Conservation (phyloP, 306 rosid species). For the Hippophae gyantsensis region DNA sequence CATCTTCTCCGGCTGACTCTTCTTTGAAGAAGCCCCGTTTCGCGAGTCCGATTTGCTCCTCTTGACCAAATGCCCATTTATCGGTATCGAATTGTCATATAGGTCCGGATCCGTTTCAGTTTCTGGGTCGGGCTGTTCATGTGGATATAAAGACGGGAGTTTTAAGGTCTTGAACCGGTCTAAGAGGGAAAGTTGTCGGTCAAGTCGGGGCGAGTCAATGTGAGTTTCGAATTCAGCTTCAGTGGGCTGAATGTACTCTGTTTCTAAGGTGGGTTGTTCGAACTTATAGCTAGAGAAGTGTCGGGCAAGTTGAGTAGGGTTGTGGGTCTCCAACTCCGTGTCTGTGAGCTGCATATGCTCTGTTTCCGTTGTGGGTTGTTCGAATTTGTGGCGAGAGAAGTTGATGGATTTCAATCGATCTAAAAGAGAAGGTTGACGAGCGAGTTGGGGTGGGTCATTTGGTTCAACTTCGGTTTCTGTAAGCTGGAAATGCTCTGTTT, state of each 20-base stretch:
- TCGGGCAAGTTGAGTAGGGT: slow-evolving; percentile 13
- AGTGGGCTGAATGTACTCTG: neutral
- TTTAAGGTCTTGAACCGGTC: slow-evolving; percentile 41
- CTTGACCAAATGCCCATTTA: slow-evolving; percentile 12
- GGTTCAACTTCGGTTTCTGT: too few relatives aligned
- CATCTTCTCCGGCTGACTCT: slow-evolving; percentile 28
- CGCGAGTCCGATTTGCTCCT: slow-evolving; percentile 30
- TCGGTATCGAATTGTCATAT: neutral
- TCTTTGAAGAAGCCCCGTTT: neutral
- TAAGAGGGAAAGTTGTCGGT: slow-evolving; percentile 36
- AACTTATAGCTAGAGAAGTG: too few relatives aligned
- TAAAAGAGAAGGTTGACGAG: too few relatives aligned
- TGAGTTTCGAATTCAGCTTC: neutral
- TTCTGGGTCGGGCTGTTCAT: slow-evolving; percentile 18
- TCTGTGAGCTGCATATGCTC: neutral
- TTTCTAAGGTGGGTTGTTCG: neutral
- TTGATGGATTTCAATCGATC: too few relatives aligned
- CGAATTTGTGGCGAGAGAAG: too few relatives aligned
- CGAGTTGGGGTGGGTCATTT: too few relatives aligned
- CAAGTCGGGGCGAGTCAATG: slow-evolving; percentile 7
- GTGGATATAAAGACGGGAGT: slow-evolving; percentile 15
- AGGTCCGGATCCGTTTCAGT: slow-evolving; percentile 6
- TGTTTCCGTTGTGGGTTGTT: neutral
- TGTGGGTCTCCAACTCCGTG: neutral
- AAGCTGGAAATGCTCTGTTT: too few relatives aligned